Conservation (phyloP, 2,329 filamentous ascomycete species). For the Colletotrichum camelliae region DNA sequence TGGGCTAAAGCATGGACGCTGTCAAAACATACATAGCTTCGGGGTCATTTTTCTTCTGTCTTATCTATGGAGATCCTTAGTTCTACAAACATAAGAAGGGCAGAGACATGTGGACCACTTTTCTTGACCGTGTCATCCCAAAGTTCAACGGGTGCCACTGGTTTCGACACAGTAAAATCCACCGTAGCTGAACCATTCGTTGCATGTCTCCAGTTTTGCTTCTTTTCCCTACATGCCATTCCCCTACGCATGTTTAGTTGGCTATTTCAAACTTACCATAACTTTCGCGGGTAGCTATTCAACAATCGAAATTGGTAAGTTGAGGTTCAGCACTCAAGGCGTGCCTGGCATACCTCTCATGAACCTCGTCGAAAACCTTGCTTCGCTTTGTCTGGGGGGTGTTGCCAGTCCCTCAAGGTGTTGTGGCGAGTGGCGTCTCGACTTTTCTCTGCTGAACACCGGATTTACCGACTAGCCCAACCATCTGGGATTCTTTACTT, state of each 20-base stretch:
- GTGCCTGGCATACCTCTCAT: fast-evolving
- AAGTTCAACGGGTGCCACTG: too few species aligned
- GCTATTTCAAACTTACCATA: fast-evolving
- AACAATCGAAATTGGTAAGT: background rate
- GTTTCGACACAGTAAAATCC: background rate
- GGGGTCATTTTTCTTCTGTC: too few species aligned
- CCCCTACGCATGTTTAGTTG: background rate
- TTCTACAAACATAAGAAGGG: too few species aligned
- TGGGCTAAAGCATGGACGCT: background rate
- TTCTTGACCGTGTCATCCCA: too few species aligned
- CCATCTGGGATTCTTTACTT: fast-evolving
- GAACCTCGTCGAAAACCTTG: background rate
- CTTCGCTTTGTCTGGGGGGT: fast-evolving
- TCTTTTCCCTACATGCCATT: background rate
- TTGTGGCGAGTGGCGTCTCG: background rate
- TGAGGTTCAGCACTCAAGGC: background rate
- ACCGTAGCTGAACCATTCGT: background rate
- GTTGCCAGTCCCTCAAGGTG: background rate
- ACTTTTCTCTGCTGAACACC: fast-evolving
- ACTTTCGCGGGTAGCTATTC: fast-evolving
- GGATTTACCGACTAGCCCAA: background rate
- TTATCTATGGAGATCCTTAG: too few species aligned
- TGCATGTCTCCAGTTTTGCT: background rate
- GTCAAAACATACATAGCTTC: background rate
- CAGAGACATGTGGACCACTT: too few species aligned